Evolutionary conservation across 257 asterid species (phyloP), one percentile per base, ranked within the genome.

Genomic region (Prunella vulgaris): DNA sequence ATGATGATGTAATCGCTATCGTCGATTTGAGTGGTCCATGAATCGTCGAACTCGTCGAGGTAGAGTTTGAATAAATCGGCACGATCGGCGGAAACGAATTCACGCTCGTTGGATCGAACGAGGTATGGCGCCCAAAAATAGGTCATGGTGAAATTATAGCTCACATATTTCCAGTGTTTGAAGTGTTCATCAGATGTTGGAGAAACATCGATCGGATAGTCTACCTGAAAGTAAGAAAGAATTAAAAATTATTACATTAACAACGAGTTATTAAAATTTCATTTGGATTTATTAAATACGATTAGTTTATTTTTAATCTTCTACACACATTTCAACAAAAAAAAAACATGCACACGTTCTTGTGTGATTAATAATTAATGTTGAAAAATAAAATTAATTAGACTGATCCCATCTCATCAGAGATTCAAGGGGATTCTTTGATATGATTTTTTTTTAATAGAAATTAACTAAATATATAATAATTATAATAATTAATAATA

Each of bases 11-110:
- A 85, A 59, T 81, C 85, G 64, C 83, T 86, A 1, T 35, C 74
- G 38, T 76, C 83, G 57, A 87, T 80, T 21, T 80, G 78, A 9
- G 76, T 5, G 5, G 88, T 68, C 96, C 96, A 89, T 7, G 77
- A 60, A 18, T 79, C 74, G 71, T 85, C 91, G n/a, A 53, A 61
- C 68, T 83, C 84, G 27, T 89, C 94, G 46, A 89, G 84, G 75
- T 83, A 76, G 60, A 89, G 86, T 65, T 87, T 81, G 81, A 76
- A 81, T 10, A 77, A 70, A 56, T 81, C 83, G 32, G 80, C 81
- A 51, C 78, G 84, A 77, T 20, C 80, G 77, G 30, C 10, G 3
- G 53, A 15, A 5, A 68, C 80, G 5, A 79, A 28, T 67, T 75
- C 85, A 40, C 75, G 68, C 49, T 79, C 83, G 64, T 40, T 73